Evolutionary conservation across 2,329 filamentous ascomycete genomes (phyloP), one percentile per base, ranked within the genome.

Genomic region (Aspergillus costaricaensis): DNA sequence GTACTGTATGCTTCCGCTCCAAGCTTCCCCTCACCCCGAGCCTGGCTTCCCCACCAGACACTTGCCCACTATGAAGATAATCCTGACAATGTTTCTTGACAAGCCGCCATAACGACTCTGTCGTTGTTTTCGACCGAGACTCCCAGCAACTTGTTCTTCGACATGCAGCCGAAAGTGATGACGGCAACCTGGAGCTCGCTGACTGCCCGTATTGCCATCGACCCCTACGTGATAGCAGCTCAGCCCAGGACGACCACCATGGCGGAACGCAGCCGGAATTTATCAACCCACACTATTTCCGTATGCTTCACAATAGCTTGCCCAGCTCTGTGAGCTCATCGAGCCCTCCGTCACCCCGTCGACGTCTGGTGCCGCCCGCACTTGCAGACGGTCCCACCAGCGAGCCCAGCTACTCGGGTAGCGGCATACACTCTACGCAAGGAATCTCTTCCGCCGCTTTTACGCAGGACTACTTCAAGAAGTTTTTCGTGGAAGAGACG

Each of bases 171-270:
- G 70, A 75, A 59, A 67, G 57, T 49, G 77, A 76, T 57, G 76
- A 76, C 60, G 76, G 82, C 62, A 80, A 78, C 30, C 70, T 92
- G 60, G 85, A 87, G 56, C 74, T 83, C 27, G 74, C 86, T 60
- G 87, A 93, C 72, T 99, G 96, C 72, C 95, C 96, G n/a, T 91
- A 92, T 70, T 97, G 94, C 74, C 91, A 92, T 73, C 89, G 91
- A 56, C 87, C 91, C 17, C 84, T 86, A 67, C 81, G 78, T 30
- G 88, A 76, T 74, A 83, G 65, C 17, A 82, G 85, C 47, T 68
- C 72, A 23, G 71, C 72, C 19, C 70, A 73, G 30, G 72, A 74
- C 19, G 61, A 64, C n/a, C 71, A 71, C 55, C 68, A 68, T 62
- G 73, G 59, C 5, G 74, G 66, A 66, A 72, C 68, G 64, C 74